These are phyloP conservation scores for Arctostaphylos glauca DNA, from an alignment of 148 eudicot species.

Conservation along the genomic window DNA sequence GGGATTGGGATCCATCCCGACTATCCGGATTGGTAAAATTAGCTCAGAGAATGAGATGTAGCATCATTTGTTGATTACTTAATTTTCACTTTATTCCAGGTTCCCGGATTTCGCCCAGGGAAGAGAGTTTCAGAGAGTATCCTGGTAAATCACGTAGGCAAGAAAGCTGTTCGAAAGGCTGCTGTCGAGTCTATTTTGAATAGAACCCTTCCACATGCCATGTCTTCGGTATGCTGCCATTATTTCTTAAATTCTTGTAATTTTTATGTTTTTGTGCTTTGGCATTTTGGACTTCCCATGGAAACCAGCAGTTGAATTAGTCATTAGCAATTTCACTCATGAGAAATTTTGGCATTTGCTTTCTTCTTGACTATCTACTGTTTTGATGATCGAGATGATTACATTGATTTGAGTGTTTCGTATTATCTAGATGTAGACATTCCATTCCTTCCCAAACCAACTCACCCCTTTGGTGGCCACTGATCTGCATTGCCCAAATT, in stretches of 20 bases:
- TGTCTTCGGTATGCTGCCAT: conserved; percentile 61
- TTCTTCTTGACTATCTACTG: neutral
- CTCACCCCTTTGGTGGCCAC: neutral
- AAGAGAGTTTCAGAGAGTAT: conserved; percentile 81
- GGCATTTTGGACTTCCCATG: neutral
- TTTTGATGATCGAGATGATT: neutral
- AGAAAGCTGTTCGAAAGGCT: conserved; percentile 57
- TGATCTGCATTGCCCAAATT: neutral
- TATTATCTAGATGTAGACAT: neutral
- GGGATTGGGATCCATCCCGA: neutral
- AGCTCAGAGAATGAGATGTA: neutral
- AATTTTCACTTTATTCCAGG: conserved; percentile 33
- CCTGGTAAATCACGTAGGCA: conserved; percentile 63
- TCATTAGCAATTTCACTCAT: neutral
- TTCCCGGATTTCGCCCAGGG: conserved; percentile 98
- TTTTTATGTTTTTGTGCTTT: neutral
- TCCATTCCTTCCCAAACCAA: neutral
- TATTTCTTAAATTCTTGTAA: neutral
- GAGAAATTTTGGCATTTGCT: neutral
- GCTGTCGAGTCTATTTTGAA: conserved; percentile 79
- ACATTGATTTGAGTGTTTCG: conserved; percentile 3
- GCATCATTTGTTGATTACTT: neutral
- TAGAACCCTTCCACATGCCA: conserved; percentile 97
- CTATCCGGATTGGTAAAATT: neutral
- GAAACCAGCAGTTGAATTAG: neutral